These are phyloP conservation scores for Penicillium maclennaniae DNA, from an alignment of 495 filamentous ascomycete species.

Conservation along the genomic window DNA sequence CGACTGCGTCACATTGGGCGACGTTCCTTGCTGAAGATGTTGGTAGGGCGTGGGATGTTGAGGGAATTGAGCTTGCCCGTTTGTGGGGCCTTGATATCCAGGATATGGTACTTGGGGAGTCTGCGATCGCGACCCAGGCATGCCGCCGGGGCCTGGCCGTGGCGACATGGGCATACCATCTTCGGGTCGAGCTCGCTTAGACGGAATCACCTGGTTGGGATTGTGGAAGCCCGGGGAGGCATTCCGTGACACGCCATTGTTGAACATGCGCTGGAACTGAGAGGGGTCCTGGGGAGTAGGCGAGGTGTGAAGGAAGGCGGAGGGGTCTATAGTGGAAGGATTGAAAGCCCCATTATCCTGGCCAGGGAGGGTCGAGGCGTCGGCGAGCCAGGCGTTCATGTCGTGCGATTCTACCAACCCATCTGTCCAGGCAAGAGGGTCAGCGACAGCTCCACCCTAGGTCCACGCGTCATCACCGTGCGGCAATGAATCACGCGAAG, in stretches of 20 bases:
- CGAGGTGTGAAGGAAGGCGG: constrained; percentile 49
- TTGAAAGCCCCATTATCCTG: constrained; percentile 77
- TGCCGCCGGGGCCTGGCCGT: constrained; percentile 66
- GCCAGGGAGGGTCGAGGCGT: constrained; percentile 64
- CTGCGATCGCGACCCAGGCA: constrained; percentile 83
- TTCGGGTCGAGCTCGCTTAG: constrained; percentile 81
- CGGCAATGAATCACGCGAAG: neutral
- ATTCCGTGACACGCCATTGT: constrained; percentile 81
- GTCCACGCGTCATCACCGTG: constrained; percentile 14
- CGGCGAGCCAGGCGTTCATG: constrained; percentile 84
- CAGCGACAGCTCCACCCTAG: constrained; percentile 11
- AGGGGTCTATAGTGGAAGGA: constrained; percentile 53
- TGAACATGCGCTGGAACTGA: constrained; percentile 69
- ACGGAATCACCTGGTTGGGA: constrained; percentile 77
- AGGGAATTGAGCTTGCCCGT: constrained; percentile 49
- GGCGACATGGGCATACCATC: constrained; percentile 83
- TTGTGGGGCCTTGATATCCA: constrained; percentile 58
- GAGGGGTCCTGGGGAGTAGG: constrained; percentile 57
- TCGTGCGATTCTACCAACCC: constrained; percentile 55
- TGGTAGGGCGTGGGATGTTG: constrained; percentile 66
- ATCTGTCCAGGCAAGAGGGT: constrained; percentile 42
- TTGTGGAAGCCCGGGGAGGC: constrained; percentile 72
- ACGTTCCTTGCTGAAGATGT: constrained; percentile 77
- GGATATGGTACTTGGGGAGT: constrained; percentile 73
- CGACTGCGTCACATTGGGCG: constrained; percentile 80